A percentile compares a stretch with the other conserved stretches of the same genome.
These are phyloP conservation scores for Tylopilus sp. DNA, from an alignment of 768 basidiomycete species.

Conservation along the genomic window DNA sequence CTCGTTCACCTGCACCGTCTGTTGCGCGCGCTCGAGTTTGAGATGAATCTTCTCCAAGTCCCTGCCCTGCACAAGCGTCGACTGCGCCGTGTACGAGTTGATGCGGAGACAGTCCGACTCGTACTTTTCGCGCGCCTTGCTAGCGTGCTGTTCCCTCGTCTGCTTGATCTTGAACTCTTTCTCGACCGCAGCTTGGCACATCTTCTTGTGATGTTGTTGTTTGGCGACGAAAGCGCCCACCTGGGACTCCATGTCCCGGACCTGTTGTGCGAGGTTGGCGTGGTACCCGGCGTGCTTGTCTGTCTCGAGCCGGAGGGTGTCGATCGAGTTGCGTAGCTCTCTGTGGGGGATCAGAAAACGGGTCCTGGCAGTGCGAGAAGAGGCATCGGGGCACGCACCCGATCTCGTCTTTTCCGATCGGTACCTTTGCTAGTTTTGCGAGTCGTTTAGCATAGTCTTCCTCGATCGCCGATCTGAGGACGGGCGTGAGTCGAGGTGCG, in stretches of 20 bases:
- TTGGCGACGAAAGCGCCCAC: conserved; percentile 56
- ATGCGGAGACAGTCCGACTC: conserved; percentile 89
- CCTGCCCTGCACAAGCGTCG: conserved; percentile 86
- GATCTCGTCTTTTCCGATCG: conserved; percentile 86
- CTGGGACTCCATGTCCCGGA: conserved; percentile 75
- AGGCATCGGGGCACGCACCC: conserved; percentile 55
- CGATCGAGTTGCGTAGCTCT: conserved; percentile 76
- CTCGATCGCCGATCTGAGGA: conserved; percentile 75
- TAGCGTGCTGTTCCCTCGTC: conserved; percentile 79
- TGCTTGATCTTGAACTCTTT: conserved; percentile 90
- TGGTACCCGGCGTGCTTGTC: conserved; percentile 79
- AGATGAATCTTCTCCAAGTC: conserved; percentile 87
- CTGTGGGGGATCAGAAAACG: conserved; percentile 38
- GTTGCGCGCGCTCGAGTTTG: conserved; percentile 85
- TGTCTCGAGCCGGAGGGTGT: conserved; percentile 78
- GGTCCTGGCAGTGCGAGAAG: background rate
- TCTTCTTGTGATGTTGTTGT: conserved; percentile 71
- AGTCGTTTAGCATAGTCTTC: conserved; percentile 93
- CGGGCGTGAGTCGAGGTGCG: conserved; percentile 1
- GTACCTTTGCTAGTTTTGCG: conserved; percentile 68
- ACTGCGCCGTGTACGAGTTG: conserved; percentile 91
- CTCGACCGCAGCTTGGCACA: conserved; percentile 73
- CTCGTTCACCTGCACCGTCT: conserved; percentile 88
- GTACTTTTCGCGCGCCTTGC: conserved; percentile 90
- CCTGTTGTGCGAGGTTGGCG: conserved; percentile 65